Evolutionary conservation across 306 rosid species (phyloP).

Genomic region (Purshia tridentata): DNA sequence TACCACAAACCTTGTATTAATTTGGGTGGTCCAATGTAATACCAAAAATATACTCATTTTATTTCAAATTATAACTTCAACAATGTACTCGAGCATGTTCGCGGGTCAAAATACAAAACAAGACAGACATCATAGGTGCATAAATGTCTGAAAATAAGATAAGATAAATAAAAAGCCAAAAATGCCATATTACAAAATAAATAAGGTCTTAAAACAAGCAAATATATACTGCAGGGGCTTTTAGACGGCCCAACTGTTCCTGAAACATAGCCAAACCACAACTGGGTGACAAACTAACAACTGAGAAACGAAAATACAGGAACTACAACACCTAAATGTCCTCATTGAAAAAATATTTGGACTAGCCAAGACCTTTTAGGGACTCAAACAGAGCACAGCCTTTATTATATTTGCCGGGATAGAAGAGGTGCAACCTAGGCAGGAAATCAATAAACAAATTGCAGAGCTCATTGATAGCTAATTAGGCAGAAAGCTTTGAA

Average conservation of each 20-base stretch:
- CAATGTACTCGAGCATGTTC: neutral
- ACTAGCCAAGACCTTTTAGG: slow-evolving; percentile 35
- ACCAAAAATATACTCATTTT: neutral
- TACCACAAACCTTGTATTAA: neutral
- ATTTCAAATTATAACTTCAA: neutral
- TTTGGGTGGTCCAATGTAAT: neutral
- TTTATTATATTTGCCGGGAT: slow-evolving; percentile 49
- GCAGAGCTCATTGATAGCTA: slow-evolving; percentile 36
- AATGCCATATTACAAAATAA: slow-evolving; percentile 15
- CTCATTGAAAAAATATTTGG: slow-evolving; percentile 35
- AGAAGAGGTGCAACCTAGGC: slow-evolving; percentile 28
- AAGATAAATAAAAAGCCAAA: neutral
- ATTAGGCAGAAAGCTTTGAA: slow-evolving; percentile 31
- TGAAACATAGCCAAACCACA: slow-evolving; percentile 24
- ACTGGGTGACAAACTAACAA: slow-evolving; percentile 26
- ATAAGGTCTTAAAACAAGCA: slow-evolving; percentile 9
- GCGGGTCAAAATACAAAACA: neutral
- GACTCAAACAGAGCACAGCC: slow-evolving; percentile 45
- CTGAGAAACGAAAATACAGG: slow-evolving; percentile 30
- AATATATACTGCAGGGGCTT: slow-evolving; percentile 27
- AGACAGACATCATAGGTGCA: neutral
- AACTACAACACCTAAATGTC: slow-evolving; percentile 46
- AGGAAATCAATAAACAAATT: slow-evolving; percentile 43
- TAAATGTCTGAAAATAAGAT: neutral
- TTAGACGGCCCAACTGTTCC: slow-evolving; percentile 16